Conservation (phyloP, 345 rosid genomes). For the Corymbia maculata region DNA sequence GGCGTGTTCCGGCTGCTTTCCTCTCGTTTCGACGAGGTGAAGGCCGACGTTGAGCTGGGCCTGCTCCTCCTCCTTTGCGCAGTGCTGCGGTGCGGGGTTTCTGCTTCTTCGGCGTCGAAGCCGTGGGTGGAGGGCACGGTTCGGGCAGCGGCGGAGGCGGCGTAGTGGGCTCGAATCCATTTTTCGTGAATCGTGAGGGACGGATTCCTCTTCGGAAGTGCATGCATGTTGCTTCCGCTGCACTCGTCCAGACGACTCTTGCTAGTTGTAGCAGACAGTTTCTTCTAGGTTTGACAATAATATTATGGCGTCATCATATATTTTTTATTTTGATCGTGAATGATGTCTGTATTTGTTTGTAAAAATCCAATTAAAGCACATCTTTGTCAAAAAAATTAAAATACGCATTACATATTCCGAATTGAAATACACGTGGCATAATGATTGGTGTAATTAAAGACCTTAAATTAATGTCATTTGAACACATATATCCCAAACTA, state of each 20-base stretch:
- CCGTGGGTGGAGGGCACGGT: neutral
- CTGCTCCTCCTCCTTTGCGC: slow-evolving; percentile 10
- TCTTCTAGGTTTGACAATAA: neutral
- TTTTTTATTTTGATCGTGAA: neutral
- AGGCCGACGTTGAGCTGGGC: slow-evolving; percentile 20
- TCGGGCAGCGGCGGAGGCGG: neutral
- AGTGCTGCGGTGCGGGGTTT: neutral
- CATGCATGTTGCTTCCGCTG: neutral
- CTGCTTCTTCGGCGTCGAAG: neutral
- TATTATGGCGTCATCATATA: neutral
- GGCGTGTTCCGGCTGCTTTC: neutral
- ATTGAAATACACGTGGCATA: too few species aligned
- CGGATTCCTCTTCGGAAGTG: neutral
- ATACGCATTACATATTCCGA: too few species aligned
- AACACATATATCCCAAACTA: too few species aligned
- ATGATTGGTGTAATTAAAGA: too few species aligned
- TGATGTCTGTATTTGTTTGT: neutral
- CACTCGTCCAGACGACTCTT: neutral
- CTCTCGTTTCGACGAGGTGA: neutral
- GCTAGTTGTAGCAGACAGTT: neutral
- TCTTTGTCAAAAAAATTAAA: neutral
- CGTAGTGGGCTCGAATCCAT: neutral
- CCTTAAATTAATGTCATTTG: too few species aligned
- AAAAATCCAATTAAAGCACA: neutral
- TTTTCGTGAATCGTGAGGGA: neutral